Evolutionary conservation across 2,329 filamentous ascomycete species (phyloP), one percentile per base, ranked within the genome.

Genomic region (Aspergillus fumigatus): DNA sequence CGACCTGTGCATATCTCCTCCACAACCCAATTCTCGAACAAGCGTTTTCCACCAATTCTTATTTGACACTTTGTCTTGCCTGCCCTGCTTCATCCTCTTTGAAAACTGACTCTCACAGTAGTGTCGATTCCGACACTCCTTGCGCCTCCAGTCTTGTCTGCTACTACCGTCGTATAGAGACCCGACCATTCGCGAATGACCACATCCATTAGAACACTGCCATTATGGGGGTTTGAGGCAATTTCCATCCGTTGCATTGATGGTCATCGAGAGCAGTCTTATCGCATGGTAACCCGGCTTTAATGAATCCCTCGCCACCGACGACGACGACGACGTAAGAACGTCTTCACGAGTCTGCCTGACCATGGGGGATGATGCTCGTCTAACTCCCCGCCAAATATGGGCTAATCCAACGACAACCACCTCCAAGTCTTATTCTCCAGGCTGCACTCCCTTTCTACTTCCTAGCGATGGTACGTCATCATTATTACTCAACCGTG

Each of bases 401-500:
- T 75, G 73, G 73, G 73, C 70, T 59, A 66, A 71, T 55, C 72
- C 72, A 32, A 70, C 72, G 26, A 67, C 70, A 29, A 73, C 74
- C 0, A 68, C 70, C 40, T 69, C 72, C 11, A 71, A 71, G 40
- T 58, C 67, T 2, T 71, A 74, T 52, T 58, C 63, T 8, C 69
- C 82, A 61, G 80, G 82, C 63, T 88, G 86, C 67, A 84, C 83
- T 21, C 84, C 85, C 27, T 84, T 86, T 66, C 80, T 82, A 25
- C 77, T 88, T 19, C 84, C 84, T 41, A 82, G 81, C 60, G 76
- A 80, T 64, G 85, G 85, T 77, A 67, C 57, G 73, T 62, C 8
- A 17, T 38, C 2, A 17, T 38, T 4, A 17, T 17, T 38, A 38
- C 17, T 38, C 5, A 17, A 17, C 6, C 32, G 14, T 17, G 14